Conservation (phyloP, 352 stramenopile genomes). For the Phytophthora brassicae region DNA sequence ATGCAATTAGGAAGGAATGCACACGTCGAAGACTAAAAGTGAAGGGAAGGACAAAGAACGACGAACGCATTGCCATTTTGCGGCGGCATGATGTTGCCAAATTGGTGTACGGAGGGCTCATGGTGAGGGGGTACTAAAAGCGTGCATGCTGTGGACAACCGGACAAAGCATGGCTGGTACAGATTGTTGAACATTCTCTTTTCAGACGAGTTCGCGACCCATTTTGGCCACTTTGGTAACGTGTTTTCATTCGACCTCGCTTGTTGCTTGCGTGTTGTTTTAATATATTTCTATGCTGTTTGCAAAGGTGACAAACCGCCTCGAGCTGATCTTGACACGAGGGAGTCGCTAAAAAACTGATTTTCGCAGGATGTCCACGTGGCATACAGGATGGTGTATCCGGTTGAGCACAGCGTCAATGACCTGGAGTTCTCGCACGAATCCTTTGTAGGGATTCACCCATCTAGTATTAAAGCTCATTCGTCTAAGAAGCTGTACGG, state of each 20-base stretch:
- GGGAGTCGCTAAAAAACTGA: not conserved
- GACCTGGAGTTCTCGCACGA: not conserved
- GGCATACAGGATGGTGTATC: not conserved
- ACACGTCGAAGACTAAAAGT: not conserved
- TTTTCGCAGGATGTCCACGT: not conserved
- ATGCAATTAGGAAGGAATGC: not conserved
- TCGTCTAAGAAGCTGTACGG: not conserved
- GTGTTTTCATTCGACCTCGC: not conserved
- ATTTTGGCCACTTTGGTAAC: not conserved
- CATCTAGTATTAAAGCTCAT: not conserved
- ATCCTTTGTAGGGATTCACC: not conserved
- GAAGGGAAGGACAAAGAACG: not conserved
- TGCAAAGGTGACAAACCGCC: not conserved
- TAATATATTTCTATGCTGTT: not conserved
- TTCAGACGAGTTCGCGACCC: not conserved
- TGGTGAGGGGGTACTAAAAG: not conserved
- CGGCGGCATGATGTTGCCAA: not conserved
- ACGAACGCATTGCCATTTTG: not conserved
- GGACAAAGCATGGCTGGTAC: not conserved
- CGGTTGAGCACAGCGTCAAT: not conserved
- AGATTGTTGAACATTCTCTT: not conserved
- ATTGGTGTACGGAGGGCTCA: not conserved
- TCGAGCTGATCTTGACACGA: not conserved
- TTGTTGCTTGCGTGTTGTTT: not conserved
- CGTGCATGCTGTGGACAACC: not conserved